Percentiles rank a stretch among this genome's conserved stretches.
phyloP scores from a whole-genome alignment of 139 green algal species.

The Klebsormidium nitens region DNA sequence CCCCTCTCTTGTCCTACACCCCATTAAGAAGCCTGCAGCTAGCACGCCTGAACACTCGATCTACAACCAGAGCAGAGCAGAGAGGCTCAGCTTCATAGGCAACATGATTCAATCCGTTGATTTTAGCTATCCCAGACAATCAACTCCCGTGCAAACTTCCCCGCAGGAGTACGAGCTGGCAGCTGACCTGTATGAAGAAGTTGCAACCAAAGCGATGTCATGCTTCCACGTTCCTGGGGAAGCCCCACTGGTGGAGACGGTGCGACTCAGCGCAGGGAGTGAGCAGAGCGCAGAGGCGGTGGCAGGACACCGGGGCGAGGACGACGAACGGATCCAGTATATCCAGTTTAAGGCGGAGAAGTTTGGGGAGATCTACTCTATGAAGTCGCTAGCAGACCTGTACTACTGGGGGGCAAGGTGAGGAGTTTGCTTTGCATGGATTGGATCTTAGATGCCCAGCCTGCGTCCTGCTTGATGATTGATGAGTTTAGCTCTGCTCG shows the following conservation, averaged over 20 bases:
- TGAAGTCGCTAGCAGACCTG: constrained; percentile 15
- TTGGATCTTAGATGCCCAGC: too few relatives aligned
- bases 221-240: not conserved
- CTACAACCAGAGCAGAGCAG: too few relatives aligned
- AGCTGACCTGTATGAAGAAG: constrained; percentile 20
- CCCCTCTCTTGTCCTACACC: too few relatives aligned
- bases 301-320: constrained; percentile 22
- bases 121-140: too few relatives aligned
- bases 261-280: constrained; percentile 10
- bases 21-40: constrained; percentile 4
- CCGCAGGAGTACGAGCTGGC: constrained; percentile 16
- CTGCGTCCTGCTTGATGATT: too few relatives aligned
- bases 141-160: too few relatives aligned
- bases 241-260: constrained; percentile 25
- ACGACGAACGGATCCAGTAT: constrained; percentile 38
- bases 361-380: not conserved
- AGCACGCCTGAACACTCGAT: too few relatives aligned
- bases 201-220: constrained; percentile 12
- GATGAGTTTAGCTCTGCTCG: too few relatives aligned
- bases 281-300: constrained; percentile 26
- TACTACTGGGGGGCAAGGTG: constrained; percentile 36
- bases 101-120: too few relatives aligned
- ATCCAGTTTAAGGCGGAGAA: constrained; percentile 19
- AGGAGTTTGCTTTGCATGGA: too few relatives aligned
- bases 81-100: too few relatives aligned